Conservation (phyloP, 1,284 basidiomycete genomes). For the Leucoagaricus sp. region DNA sequence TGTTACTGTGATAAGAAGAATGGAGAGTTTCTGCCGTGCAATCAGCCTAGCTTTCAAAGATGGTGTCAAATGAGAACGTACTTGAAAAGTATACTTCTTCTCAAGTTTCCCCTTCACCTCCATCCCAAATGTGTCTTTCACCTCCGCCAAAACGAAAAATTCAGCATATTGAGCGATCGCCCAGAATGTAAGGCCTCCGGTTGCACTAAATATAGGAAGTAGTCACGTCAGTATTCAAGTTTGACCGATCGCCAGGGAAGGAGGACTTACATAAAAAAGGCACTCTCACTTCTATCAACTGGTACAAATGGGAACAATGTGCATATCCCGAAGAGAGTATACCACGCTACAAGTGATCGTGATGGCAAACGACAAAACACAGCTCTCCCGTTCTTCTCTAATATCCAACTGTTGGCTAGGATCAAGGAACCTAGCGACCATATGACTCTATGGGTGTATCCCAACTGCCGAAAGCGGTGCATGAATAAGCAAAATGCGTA, state of each 20-base stretch:
- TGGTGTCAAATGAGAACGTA: conserved; percentile 24
- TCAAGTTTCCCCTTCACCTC: conserved; percentile 10
- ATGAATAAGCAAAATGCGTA: too few species aligned
- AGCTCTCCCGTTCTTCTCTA: conserved; percentile 31
- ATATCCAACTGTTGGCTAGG: conserved; percentile 73
- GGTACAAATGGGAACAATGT: conserved; percentile 70
- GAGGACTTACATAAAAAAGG: conserved; percentile 57
- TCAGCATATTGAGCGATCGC: not conserved
- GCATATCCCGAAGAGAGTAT: conserved; percentile 50
- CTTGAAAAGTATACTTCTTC: conserved; percentile 40
- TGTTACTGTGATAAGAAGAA: conserved; percentile 44
- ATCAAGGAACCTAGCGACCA: conserved; percentile 74
- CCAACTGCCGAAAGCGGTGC: conserved; percentile 51
- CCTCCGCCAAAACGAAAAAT: not conserved
- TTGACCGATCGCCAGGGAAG: not conserved
- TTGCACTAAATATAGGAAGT: conserved; percentile 24
- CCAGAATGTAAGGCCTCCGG: conserved; percentile 31
- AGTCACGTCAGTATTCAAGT: not conserved
- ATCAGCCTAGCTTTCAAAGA: too few species aligned
- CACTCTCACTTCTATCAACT: conserved; percentile 75
- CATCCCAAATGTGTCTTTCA: not conserved
- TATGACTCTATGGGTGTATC: conserved; percentile 67
- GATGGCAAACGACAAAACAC: not conserved
- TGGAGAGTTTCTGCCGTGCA: conserved; percentile 32
- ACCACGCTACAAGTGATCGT: conserved; percentile 48